Evolutionary conservation across 139 green algal genomes (phyloP), one percentile per base, ranked within the genome.

Genomic region (Penium margaritaceum): DNA sequence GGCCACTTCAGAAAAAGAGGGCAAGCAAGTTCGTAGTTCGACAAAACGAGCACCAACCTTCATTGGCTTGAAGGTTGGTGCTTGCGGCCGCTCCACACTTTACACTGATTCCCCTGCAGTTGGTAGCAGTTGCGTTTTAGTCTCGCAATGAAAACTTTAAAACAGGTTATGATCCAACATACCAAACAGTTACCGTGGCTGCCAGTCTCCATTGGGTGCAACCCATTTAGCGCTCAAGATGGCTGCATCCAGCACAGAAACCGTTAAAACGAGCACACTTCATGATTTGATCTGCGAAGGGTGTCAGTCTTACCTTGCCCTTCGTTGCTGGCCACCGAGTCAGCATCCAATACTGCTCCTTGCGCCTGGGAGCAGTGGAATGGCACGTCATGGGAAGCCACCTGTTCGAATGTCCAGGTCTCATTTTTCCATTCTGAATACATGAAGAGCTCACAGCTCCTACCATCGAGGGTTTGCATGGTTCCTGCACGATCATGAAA

Each of bases 51-150:
- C 1, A 36, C 35, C n/a, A 12, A 71, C 63, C 63, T 71, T 71
- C 63, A 54, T 71, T 71, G 6, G 63, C 32, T 27, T 71, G 63
- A 32, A 71, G 58, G 17, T 71, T 71, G 32, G 63, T 71, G 63
- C 63, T 62, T 17, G 47, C 63, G n/a, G 63, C 63, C n/a, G 35
- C 63, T 63, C 30, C 63, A 41, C 58, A 41, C 1, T 17, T 54
- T 41, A 27, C 4, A 27, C 17, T 34, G 55, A 62, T 71, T 3
- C 63, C 35, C 47, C 63, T 71, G 63, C 55, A 71, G 19, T 60
- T 34, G 44, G 32, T 24, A 43, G 46, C 21, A 46, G 14, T 60
- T 47, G 61, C 41, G 7, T 60, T 60, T 34, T 33, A 24, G 19
- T 24, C 51, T n/a, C n/a, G n/a, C n/a, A n/a, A 60, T 60, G 29